Conservation (phyloP, 768 basidiomycete species). For the Suillus luteus region DNA sequence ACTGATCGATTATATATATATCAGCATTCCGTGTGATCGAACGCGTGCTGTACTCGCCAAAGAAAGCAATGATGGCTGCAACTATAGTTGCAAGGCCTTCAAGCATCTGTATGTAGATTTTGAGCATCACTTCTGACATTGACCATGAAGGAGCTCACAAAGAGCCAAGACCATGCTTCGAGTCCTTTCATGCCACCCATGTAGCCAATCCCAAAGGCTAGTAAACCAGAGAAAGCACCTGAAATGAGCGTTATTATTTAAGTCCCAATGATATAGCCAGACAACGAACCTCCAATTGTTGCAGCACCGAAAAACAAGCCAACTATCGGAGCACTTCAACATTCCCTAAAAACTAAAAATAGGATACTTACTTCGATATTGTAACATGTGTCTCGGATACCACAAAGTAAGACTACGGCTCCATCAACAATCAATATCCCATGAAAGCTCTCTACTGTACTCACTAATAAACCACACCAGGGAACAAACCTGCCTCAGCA, state of each 20-base stretch:
- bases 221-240: slow-evolving; percentile 58
- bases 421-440: background rate
- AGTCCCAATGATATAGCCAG: background rate
- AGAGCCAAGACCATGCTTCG: slow-evolving; percentile 70
- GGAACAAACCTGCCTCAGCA: slow-evolving; percentile 72
- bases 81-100: slow-evolving; percentile 65
- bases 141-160: slow-evolving; percentile 39
- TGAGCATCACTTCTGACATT: slow-evolving; percentile 6
- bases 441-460: slow-evolving; percentile 15
- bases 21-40: background rate
- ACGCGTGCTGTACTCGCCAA: slow-evolving; percentile 37
- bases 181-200: slow-evolving; percentile 49
- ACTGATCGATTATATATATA: slow-evolving; percentile 35
- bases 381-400: slow-evolving; percentile 66
- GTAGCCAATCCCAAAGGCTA: slow-evolving; percentile 57
- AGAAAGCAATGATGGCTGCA: slow-evolving; percentile 54
- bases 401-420: slow-evolving; percentile 56
- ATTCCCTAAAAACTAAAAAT: background rate
- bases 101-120: slow-evolving; percentile 34
- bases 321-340: slow-evolving; percentile 27
- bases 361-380: slow-evolving; percentile 40
- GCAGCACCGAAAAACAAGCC: slow-evolving; percentile 69
- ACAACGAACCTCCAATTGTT: slow-evolving; percentile 48
- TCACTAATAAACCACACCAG: slow-evolving; percentile 75
- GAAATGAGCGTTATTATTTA: background rate